Percentiles rank a stretch among this genome's conserved stretches.
Conservation (phyloP, 306 rosid species). For the Corylus heterophylla region DNA sequence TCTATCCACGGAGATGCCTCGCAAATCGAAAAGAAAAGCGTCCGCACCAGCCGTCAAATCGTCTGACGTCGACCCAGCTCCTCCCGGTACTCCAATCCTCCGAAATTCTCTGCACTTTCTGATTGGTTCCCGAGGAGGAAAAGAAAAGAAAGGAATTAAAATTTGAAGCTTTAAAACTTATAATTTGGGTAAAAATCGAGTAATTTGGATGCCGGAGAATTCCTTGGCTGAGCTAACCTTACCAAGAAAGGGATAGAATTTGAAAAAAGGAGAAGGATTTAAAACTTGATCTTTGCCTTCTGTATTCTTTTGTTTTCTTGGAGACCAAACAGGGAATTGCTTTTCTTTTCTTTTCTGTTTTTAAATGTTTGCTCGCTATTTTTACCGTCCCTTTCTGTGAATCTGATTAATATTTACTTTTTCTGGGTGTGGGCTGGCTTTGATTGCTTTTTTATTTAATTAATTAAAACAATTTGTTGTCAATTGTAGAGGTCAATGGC, state of each 20-base stretch:
- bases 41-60: conserved; percentile 40
- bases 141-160: not conserved
- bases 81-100: conserved; percentile 45
- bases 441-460: not conserved
- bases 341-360: too few relatives aligned
- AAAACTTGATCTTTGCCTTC: not conserved
- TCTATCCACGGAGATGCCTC: conserved; percentile 49
- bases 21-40: conserved; percentile 59
- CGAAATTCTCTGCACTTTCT: conserved; percentile 2
- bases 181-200: not conserved
- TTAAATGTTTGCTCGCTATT: too few relatives aligned
- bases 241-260: not conserved
- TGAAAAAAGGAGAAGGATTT: not conserved
- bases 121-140: conserved; percentile 28
- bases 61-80: conserved; percentile 46
- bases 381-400: not conserved
- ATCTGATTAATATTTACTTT: not conserved
- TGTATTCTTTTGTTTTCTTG: not conserved
- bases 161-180: not conserved
- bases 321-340: not conserved
- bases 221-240: not conserved
- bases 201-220: not conserved
- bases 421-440: not conserved
- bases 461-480: not conserved
- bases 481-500: not conserved